These are phyloP conservation scores for Fusarium oxysporum DNA, from an alignment of 2,329 filamentous ascomycete genomes.

Conservation along the genomic window DNA sequence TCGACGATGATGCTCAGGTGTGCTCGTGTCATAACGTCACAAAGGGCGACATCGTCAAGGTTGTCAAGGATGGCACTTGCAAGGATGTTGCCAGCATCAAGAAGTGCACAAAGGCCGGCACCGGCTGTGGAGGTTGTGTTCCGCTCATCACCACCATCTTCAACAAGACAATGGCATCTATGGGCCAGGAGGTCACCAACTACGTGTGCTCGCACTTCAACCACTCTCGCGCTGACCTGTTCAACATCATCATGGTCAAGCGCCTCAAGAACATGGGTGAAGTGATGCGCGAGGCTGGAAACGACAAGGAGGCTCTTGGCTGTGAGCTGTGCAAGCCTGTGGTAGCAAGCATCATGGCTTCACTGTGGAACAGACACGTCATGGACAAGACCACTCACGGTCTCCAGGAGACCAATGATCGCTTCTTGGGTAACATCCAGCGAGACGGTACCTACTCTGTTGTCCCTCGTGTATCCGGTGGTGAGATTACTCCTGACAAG, in stretches of 20 bases:
- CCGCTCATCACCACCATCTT: constrained; percentile 90
- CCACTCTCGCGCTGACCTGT: constrained; percentile 88
- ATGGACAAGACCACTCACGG: constrained; percentile 78
- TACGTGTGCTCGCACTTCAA: constrained; percentile 86
- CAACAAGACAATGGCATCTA: constrained; percentile 85
- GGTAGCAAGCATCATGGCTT: constrained; percentile 82
- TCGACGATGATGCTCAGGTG: constrained; percentile 87
- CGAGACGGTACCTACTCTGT: constrained; percentile 92
- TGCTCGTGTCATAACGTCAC: constrained; percentile 95
- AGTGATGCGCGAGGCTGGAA: constrained; percentile 83
- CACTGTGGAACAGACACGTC: constrained; percentile 85
- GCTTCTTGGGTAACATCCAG: constrained; percentile 89
- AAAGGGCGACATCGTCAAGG: constrained; percentile 80
- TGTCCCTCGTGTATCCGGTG: constrained; percentile 82
- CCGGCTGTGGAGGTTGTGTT: constrained; percentile 90
- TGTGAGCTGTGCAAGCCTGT: constrained; percentile 90
- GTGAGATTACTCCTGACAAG: constrained; percentile 89
- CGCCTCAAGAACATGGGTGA: constrained; percentile 76
- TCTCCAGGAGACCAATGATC: constrained; percentile 91
- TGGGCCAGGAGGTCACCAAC: constrained; percentile 90
- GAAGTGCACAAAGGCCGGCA: constrained; percentile 90
- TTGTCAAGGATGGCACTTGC: constrained; percentile 81
- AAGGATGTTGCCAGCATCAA: constrained; percentile 87
- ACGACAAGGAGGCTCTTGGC: constrained; percentile 76
- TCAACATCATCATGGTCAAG: constrained; percentile 88